Evolutionary conservation across 2,329 filamentous ascomycete genomes (phyloP).

Genomic region (Aspergillus transmontanensis): DNA sequence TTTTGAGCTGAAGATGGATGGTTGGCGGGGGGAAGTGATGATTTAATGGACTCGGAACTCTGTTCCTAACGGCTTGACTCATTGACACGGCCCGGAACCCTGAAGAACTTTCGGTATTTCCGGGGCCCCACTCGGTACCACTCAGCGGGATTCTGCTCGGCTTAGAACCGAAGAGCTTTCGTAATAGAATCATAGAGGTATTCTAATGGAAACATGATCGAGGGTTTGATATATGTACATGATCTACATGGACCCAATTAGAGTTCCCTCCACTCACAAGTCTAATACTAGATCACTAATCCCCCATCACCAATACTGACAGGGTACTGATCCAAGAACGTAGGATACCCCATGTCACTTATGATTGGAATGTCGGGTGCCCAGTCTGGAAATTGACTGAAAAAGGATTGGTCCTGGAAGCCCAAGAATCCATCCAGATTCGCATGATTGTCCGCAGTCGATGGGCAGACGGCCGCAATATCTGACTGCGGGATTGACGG

Average conservation of each 20-base stretch:
- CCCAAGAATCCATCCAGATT: not conserved
- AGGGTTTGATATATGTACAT: not conserved
- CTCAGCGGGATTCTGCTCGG: not conserved
- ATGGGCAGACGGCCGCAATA: not conserved
- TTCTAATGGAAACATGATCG: not conserved
- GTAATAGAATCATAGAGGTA: not conserved
- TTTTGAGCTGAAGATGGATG: not conserved
- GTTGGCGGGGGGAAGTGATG: not conserved
- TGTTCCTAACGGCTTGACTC: not conserved
- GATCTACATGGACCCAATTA: not conserved
- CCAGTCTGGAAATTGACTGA: not conserved
- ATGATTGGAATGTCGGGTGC: not conserved
- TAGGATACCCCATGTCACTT: not conserved
- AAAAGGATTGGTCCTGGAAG: not conserved
- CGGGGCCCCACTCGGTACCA: not conserved
- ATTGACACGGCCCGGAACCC: not conserved
- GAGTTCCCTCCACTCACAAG: not conserved
- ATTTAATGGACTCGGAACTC: not conserved
- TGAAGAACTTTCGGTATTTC: no score
- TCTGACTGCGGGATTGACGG: not conserved
- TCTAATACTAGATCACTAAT: not conserved
- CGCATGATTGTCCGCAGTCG: not conserved
- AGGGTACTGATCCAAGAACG: not conserved
- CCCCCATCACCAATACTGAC: not conserved
- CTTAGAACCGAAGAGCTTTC: no score